Conservation (phyloP, 202 grass and related monocot genomes). For the Brachypodium distachyon region DNA sequence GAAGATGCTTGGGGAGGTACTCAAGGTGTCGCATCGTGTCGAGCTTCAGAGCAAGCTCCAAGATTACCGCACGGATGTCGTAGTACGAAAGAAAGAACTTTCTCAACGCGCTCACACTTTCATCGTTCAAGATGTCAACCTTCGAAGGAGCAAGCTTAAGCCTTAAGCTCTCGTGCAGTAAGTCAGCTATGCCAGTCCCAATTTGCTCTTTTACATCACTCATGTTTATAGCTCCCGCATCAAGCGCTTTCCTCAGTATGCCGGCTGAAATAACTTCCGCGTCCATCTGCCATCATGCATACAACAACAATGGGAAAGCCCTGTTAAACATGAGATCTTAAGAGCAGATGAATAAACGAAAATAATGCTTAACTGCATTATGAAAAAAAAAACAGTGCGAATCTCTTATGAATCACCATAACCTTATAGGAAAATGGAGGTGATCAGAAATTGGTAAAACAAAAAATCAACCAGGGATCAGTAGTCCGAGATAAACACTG, state of each 20-base stretch:
- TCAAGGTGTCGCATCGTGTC: constrained; percentile 80
- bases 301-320: not conserved
- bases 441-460: not conserved
- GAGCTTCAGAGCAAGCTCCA: constrained; percentile 73
- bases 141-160: constrained; percentile 69
- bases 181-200: constrained; percentile 45
- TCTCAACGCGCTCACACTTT: constrained; percentile 54
- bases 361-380: not conserved
- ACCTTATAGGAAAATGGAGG: not conserved
- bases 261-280: constrained; percentile 93
- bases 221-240: constrained; percentile 61
- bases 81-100: constrained; percentile 83
- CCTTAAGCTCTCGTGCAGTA: constrained; percentile 77
- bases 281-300: constrained; percentile 66
- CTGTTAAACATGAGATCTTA: not conserved
- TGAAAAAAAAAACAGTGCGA: not conserved
- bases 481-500: not conserved
- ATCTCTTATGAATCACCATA: not conserved
- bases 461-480: not conserved
- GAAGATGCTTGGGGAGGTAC: constrained; percentile 64
- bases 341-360: not conserved
- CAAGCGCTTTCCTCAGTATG: constrained; percentile 76
- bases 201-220: constrained; percentile 65
- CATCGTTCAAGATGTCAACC: constrained; percentile 64
- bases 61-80: constrained; percentile 81